Evolutionary conservation across 2,329 filamentous ascomycete species (phyloP).

Genomic region (Botrytis medusae): DNA sequence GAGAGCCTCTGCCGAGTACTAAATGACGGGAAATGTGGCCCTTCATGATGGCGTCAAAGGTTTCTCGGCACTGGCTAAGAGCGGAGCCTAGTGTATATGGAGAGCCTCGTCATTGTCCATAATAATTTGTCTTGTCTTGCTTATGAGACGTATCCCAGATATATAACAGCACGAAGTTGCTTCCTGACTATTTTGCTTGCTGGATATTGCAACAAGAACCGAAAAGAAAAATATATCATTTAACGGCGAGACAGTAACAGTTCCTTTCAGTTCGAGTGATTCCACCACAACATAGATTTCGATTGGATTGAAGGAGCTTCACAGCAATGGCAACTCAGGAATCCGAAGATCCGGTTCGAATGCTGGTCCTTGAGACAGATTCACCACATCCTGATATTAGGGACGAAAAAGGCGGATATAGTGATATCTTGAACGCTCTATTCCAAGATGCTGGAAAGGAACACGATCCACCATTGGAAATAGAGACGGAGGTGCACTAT

Average conservation of each 20-base stretch:
- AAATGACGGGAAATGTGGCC: background rate
- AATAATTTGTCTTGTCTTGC: background rate
- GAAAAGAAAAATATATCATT: background rate
- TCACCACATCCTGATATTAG: slow-evolving; percentile 53
- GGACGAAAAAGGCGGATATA: slow-evolving; percentile 52
- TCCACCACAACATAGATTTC: background rate
- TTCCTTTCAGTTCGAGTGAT: background rate
- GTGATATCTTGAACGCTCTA: slow-evolving; percentile 52
- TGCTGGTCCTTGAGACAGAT: slow-evolving; percentile 60
- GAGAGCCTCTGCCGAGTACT: background rate
- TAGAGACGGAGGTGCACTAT: slow-evolving; percentile 56
- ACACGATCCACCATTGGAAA: slow-evolving; percentile 54
- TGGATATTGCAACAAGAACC: background rate
- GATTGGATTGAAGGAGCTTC: background rate
- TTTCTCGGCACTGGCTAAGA: background rate
- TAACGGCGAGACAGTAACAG: too few relatives aligned
- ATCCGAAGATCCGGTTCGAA: slow-evolving; percentile 34
- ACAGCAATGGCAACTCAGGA: background rate
- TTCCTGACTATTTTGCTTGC: background rate
- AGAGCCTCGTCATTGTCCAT: background rate
- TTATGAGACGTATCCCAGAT: background rate
- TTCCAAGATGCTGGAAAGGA: slow-evolving; percentile 52
- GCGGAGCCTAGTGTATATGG: background rate
- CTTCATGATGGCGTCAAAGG: background rate
- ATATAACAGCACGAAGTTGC: background rate